These are phyloP conservation scores for Fraxinus angustifolia DNA, from an alignment of 305 asterid species.

Conservation along the genomic window DNA sequence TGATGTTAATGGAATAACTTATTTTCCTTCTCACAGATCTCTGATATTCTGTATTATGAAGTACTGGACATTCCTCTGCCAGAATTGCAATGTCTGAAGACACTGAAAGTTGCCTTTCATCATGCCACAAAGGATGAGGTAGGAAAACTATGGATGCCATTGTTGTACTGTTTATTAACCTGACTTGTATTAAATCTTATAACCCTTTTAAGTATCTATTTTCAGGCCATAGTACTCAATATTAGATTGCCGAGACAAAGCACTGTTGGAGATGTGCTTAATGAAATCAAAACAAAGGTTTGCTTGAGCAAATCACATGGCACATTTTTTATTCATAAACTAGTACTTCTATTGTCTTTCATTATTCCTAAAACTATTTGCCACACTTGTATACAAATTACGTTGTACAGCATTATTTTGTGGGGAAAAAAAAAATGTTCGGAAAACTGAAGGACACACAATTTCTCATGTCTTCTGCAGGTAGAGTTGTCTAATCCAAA, in stretches of 20 bases:
- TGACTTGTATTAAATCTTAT: slow-evolving; percentile 6
- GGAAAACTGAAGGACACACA: neutral
- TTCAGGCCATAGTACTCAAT: too few species aligned
- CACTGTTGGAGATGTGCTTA: slow-evolving; percentile 88
- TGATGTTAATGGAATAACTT: neutral
- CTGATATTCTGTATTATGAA: slow-evolving; percentile 88
- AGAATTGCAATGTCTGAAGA: slow-evolving; percentile 88
- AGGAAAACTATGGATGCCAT: slow-evolving; percentile 6
- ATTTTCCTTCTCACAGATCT: slow-evolving; percentile 45
- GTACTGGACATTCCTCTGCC: slow-evolving; percentile 97
- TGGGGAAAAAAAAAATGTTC: neutral
- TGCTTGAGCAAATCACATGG: slow-evolving; percentile 15
- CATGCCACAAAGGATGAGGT: slow-evolving; percentile 95
- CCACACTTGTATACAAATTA: neutral
- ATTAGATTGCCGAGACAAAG: slow-evolving; percentile 52
- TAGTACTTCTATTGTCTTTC: slow-evolving; percentile 2
- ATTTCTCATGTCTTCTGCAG: slow-evolving; percentile 39
- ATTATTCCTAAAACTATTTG: neutral
- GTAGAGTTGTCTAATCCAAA: slow-evolving; percentile 88
- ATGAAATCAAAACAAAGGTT: slow-evolving; percentile 91
- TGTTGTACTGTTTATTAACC: neutral
- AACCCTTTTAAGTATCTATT: neutral
- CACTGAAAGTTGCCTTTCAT: slow-evolving; percentile 92
- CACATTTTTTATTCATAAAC: neutral
- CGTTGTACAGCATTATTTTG: neutral